Conservation (phyloP, 1,284 basidiomycete species). For the Puccinia coronata region DNA sequence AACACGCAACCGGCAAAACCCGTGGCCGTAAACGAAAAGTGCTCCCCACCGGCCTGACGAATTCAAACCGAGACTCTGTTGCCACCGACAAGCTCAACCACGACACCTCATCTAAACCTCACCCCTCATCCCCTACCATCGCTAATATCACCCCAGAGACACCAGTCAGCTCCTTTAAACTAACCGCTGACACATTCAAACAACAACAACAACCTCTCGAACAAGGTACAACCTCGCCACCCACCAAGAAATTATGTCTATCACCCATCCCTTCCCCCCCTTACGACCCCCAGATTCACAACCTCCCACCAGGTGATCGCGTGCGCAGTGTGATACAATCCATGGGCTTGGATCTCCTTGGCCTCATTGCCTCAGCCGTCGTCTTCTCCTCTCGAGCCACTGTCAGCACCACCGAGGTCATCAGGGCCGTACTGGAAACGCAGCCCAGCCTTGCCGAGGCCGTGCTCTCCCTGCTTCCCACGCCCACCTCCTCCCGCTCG, state of each 20-base stretch:
- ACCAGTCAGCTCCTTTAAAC: background rate
- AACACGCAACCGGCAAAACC: background rate
- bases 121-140: conserved; percentile 1
- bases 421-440: conserved; percentile 41
- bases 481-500: conserved; percentile 23
- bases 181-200: background rate
- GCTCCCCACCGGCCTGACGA: background rate
- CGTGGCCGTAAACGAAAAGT: conserved; percentile 16
- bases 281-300: conserved; percentile 28
- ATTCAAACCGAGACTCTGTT: background rate
- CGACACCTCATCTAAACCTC: background rate
- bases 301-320: conserved; percentile 9
- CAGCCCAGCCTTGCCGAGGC: conserved; percentile 46
- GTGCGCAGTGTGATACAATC: conserved; percentile 27
- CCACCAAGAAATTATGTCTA: conserved; percentile 23
- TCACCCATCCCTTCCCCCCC: conserved; percentile 12
- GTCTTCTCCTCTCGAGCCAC: conserved; percentile 47
- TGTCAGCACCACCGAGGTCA: conserved; percentile 47
- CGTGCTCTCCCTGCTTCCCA: conserved; percentile 31
- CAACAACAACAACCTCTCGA: background rate
- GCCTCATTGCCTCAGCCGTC: conserved; percentile 46
- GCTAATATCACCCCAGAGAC: background rate
- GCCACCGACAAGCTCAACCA: background rate
- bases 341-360: conserved; percentile 33
- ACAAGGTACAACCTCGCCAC: background rate